Conservation (phyloP, 2,329 filamentous ascomycete genomes). For the Alternaria gansuensis region DNA sequence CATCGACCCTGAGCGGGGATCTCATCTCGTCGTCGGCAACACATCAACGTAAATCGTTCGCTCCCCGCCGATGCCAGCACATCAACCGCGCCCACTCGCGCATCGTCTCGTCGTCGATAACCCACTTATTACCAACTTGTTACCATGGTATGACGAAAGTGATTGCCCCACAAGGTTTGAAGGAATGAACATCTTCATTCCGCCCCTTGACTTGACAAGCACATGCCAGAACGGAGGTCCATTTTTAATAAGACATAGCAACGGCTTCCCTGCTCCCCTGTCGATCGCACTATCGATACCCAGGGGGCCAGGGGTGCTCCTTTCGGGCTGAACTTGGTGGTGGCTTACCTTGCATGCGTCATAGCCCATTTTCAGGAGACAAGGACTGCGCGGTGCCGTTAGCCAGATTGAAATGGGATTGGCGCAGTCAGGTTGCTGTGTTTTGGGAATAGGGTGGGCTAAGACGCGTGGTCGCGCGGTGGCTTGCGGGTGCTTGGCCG, state of each 20-base stretch:
- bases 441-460: slow-evolving; percentile 4
- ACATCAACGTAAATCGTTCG: slow-evolving; percentile 5
- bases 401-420: slow-evolving; percentile 7
- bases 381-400: slow-evolving; percentile 5
- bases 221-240: slow-evolving; percentile 12
- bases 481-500: slow-evolving; percentile 18
- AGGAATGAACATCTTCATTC: slow-evolving; percentile 23
- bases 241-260: slow-evolving; percentile 2
- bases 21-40: slow-evolving; percentile 1
- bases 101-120: slow-evolving; percentile 1
- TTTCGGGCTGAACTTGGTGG: slow-evolving; percentile 1
- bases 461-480: slow-evolving; percentile 11
- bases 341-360: slow-evolving; percentile 7
- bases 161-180: neutral
- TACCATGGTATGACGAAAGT: slow-evolving; percentile 3
- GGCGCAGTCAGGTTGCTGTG: slow-evolving; percentile 2
- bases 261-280: slow-evolving; percentile 28
- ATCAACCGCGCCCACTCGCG: neutral
- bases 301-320: slow-evolving; percentile 8
- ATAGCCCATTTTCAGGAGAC: slow-evolving; percentile 7
- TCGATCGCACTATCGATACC: slow-evolving; percentile 33
- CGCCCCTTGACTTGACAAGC: neutral
- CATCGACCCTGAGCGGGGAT: slow-evolving; percentile 7
- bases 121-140: slow-evolving; percentile 3
- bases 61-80: slow-evolving; percentile 2